phyloP scores from a whole-genome alignment of 192 early-diverging fungal genomes.

The Coemansia sp. region DNA sequence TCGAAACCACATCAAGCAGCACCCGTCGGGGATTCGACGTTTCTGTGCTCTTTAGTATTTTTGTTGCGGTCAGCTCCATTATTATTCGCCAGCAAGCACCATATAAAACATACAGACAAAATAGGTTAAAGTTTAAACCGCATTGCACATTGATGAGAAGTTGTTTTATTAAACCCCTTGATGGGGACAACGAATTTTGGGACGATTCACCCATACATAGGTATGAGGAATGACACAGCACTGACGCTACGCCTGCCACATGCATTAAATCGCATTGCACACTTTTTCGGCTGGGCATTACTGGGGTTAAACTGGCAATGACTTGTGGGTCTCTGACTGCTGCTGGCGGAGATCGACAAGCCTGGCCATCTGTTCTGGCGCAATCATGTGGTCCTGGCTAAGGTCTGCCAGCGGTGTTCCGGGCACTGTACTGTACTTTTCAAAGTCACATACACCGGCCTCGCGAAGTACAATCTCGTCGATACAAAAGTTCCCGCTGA shows the following conservation, averaged over 20 bases:
- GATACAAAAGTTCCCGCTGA: slow-evolving; percentile 71
- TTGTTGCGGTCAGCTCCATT: slow-evolving; percentile 19
- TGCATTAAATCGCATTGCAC: too few relatives aligned
- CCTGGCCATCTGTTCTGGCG: slow-evolving; percentile 22
- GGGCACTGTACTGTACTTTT: slow-evolving; percentile 62
- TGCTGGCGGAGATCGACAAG: slow-evolving; percentile 21
- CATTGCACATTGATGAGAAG: too few relatives aligned
- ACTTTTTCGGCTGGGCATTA: too few relatives aligned
- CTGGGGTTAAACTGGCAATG: too few relatives aligned
- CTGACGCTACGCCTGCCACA: too few relatives aligned
- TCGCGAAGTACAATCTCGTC: slow-evolving; percentile 76
- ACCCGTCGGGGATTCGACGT: slow-evolving; percentile 11
- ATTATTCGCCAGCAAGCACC: slow-evolving; percentile 3
- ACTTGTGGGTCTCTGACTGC: too few relatives aligned
- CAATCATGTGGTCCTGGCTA: slow-evolving; percentile 55
- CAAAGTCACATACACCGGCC: slow-evolving; percentile 69
- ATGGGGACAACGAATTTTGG: too few relatives aligned
- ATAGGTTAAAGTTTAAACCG: too few relatives aligned
- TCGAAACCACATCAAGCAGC: slow-evolving; percentile 19
- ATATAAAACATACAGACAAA: too few relatives aligned
- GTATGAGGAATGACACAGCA: too few relatives aligned
- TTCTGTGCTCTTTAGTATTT: slow-evolving; percentile 1
- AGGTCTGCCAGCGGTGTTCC: slow-evolving; percentile 58
- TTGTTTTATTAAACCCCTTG: too few relatives aligned
- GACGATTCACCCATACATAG: too few relatives aligned